Base-by-base conservation (phyloP, 1,284 basidiomycete species). In the Sporisorium graminicola region DNA sequence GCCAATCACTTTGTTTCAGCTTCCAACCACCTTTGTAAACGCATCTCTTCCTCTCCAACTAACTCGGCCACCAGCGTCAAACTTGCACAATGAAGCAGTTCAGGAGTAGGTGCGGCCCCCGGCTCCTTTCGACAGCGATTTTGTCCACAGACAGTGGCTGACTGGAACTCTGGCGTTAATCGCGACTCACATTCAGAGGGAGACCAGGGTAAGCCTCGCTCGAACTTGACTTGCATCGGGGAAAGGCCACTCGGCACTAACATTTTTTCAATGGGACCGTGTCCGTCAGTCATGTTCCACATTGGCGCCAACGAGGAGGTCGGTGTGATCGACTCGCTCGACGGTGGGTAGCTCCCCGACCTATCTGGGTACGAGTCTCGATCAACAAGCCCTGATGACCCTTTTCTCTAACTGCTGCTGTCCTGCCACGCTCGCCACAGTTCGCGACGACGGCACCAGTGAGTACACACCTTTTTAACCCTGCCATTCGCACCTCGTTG, bases 301-400 rank as follows among this genome's bases (percentile, higher is more conserved):
- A 74, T 74, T 22, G 73, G 67, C 49, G 31, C 14, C 46, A 56
- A 56, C 49, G 58, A 70, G 49, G 73, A 70, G 40, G 59, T 64
- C 20, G 73, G 73, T 16, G 52, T 75, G 1, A 62, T 75, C 49
- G 56, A 65, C 24, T 27, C 37, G 14, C 5, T 70, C 33, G 63
- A 66, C 1, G 14, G 73, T 75, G 24, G 47, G 71, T 61, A 14
- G 13, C 35, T 49, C 10, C 7, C 18, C n/a, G n/a, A n/a, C n/a
- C n/a, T n/a, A n/a, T n/a, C n/a, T n/a, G n/a, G n/a, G n/a, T n/a
- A n/a, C n/a, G n/a, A n/a, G n/a, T n/a, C n/a, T n/a, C n/a, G n/a
- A n/a, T n/a, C n/a, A n/a, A n/a, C n/a, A n/a, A n/a, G n/a, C n/a
- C n/a, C n/a, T n/a, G n/a, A n/a, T n/a, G n/a, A n/a, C n/a, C n/a